These are phyloP conservation scores for Globisporangium okanoganense DNA, from an alignment of 352 stramenopile species.

Conservation along the genomic window DNA sequence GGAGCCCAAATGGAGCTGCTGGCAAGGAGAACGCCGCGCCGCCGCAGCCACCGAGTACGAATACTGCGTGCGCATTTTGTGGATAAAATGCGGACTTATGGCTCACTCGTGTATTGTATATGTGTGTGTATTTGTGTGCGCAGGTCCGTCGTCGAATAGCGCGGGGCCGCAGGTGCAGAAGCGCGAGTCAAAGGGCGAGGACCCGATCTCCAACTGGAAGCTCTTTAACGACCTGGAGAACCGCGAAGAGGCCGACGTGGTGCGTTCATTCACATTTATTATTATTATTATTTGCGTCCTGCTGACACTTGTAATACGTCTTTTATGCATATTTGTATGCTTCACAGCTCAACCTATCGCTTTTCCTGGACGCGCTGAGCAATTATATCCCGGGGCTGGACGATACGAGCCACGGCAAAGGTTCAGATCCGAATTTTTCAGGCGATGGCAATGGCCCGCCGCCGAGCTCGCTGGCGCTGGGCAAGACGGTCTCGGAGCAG, in stretches of 20 bases:
- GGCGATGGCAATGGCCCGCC: conserved; percentile 18
- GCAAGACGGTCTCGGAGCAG: conserved; percentile 55
- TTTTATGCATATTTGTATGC: neutral
- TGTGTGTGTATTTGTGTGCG: neutral
- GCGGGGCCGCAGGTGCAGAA: conserved; percentile 15
- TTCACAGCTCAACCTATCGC: conserved; percentile 61
- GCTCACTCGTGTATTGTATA: neutral
- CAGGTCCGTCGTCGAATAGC: conserved; percentile 1
- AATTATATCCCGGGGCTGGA: conserved; percentile 77
- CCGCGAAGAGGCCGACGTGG: conserved; percentile 77
- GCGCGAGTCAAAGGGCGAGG: conserved; percentile 25
- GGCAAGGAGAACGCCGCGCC: conserved; percentile 11
- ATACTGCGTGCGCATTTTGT: neutral
- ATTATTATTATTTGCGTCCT: too few relatives aligned
- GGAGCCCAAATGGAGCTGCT: too few relatives aligned
- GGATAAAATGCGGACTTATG: neutral
- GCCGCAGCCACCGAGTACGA: neutral
- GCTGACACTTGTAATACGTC: neutral
- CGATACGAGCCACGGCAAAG: conserved; percentile 32
- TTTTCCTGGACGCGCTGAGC: conserved; percentile 72
- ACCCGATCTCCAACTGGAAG: conserved; percentile 81
- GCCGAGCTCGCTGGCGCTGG: conserved; percentile 18
- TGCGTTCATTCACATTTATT: too few relatives aligned
- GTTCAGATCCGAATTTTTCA: conserved; percentile 17
- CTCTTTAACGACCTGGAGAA: conserved; percentile 87